Percentiles rank a stretch among this genome's conserved stretches.
These are phyloP conservation scores for Colletotrichum orchidophilum DNA, from an alignment of 2,329 filamentous ascomycete genomes.

Conservation along the genomic window DNA sequence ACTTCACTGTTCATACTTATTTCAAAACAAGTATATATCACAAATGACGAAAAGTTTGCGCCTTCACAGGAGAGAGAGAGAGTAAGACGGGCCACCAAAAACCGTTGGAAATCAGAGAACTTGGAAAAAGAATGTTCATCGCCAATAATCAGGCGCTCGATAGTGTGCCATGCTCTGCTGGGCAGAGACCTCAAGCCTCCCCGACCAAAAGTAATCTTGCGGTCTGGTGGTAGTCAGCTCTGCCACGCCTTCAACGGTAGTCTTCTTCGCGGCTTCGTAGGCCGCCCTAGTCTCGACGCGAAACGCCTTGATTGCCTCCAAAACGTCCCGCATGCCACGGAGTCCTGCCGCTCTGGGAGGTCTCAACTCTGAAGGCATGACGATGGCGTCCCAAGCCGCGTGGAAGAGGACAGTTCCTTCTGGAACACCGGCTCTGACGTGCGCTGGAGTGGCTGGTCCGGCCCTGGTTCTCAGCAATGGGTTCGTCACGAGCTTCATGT, in stretches of 20 bases:
- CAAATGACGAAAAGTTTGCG: conserved; percentile 17
- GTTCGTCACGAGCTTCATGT: conserved; percentile 55
- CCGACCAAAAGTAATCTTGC: conserved; percentile 49
- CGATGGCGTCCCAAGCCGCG: conserved; percentile 61
- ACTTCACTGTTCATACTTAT: conserved; percentile 15
- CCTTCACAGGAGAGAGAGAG: background rate
- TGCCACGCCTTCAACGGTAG: conserved; percentile 23
- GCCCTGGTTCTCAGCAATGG: conserved; percentile 47
- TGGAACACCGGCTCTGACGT: conserved; percentile 61
- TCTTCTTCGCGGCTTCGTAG: conserved; percentile 36
- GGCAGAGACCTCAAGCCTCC: conserved; percentile 46
- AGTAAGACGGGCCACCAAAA: background rate
- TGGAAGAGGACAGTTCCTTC: conserved; percentile 55
- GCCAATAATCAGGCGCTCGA: conserved; percentile 28
- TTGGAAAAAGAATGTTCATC: background rate
- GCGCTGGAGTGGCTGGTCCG: conserved; percentile 58
- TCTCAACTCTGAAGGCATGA: conserved; percentile 46
- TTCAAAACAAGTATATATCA: conserved; percentile 24
- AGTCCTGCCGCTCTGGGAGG: conserved; percentile 44
- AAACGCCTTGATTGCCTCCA: conserved; percentile 51
- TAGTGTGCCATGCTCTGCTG: conserved; percentile 33
- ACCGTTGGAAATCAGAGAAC: background rate
- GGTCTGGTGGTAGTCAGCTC: conserved; percentile 16
- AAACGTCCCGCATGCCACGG: conserved; percentile 53
- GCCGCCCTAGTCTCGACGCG: conserved; percentile 45